phyloP scores from a whole-genome alignment of 2,329 filamentous ascomycete genomes.

The Talaromyces marneffei region DNA sequence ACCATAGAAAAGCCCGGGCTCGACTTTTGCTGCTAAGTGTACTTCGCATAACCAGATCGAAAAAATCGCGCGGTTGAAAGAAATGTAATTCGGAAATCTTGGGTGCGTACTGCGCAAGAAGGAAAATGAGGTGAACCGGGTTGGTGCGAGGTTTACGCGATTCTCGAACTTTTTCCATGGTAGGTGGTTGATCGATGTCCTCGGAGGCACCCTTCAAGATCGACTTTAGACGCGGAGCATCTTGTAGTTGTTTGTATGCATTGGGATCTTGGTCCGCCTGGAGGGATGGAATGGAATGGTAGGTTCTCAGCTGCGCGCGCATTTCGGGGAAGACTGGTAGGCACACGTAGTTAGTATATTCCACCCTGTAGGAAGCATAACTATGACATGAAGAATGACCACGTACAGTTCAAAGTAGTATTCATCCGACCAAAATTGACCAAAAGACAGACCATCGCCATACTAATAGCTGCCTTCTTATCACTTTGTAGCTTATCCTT shows the following conservation, averaged over 20 bases:
- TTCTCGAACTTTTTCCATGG: slow-evolving; percentile 74
- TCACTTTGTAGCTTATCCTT: slow-evolving; percentile 95
- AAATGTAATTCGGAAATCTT: slow-evolving; percentile 95
- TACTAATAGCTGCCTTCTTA: slow-evolving; percentile 84
- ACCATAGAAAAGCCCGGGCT: slow-evolving; percentile 85
- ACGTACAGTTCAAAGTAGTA: slow-evolving; percentile 89
- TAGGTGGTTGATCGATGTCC: slow-evolving; percentile 76
- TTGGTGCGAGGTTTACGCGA: slow-evolving; percentile 73
- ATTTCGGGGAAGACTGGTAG: slow-evolving; percentile 91
- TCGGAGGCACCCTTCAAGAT: slow-evolving; percentile 96
- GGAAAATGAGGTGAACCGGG: slow-evolving; percentile 93
- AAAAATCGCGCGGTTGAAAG: slow-evolving; percentile 77
- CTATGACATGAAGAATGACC: not conserved
- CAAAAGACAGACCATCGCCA: slow-evolving; percentile 98
- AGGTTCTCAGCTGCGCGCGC: slow-evolving; percentile 93
- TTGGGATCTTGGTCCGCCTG: slow-evolving; percentile 93
- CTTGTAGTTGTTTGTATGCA: slow-evolving; percentile 95
- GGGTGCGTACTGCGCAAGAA: slow-evolving; percentile 81
- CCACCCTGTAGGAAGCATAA: not conserved
- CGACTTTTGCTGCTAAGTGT: slow-evolving; percentile 75
- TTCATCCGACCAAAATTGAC: slow-evolving; percentile 99
- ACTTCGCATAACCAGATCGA: slow-evolving; percentile 90
- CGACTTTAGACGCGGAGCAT: slow-evolving; percentile 90
- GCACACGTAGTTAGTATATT: slow-evolving; percentile 1
- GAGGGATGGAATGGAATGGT: slow-evolving; percentile 93